Conservation (phyloP, 2,329 filamentous ascomycete genomes). For the Colletotrichum liaoningense region DNA sequence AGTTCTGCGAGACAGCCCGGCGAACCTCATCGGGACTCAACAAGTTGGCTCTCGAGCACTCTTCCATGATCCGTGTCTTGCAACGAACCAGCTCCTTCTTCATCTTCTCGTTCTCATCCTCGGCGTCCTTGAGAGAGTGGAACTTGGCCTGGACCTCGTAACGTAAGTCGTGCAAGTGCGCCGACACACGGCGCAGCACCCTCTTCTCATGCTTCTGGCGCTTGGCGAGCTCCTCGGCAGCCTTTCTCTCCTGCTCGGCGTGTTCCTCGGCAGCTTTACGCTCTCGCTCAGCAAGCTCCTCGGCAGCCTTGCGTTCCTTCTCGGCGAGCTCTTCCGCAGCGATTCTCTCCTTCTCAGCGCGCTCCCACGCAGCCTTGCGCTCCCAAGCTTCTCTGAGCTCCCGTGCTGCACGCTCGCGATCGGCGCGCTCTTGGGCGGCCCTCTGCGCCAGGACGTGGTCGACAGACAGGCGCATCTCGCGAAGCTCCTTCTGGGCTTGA, state of each 20-base stretch:
- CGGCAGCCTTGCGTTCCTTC: conserved; percentile 1
- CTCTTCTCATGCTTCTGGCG: conserved; percentile 36
- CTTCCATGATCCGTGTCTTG: conserved; percentile 21
- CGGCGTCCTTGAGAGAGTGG: conserved; percentile 33
- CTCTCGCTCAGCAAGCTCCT: neutral
- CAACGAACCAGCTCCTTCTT: conserved; percentile 21
- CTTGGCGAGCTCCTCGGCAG: conserved; percentile 15
- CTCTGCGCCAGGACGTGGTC: conserved; percentile 35
- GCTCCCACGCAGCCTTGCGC: too few relatives aligned
- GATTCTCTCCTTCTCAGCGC: neutral
- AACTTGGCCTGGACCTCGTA: conserved; percentile 35
- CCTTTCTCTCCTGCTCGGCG: neutral
- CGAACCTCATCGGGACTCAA: conserved; percentile 29
- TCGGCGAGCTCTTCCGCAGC: conserved; percentile 13
- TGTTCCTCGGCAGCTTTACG: too few relatives aligned
- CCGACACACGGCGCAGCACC: conserved; percentile 42
- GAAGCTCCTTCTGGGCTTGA: conserved; percentile 19
- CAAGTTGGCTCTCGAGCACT: conserved; percentile 31
- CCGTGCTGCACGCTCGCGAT: neutral
- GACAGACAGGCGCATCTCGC: conserved; percentile 29
- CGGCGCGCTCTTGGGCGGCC: conserved; percentile 15
- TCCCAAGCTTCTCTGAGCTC: too few relatives aligned
- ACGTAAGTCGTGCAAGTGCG: conserved; percentile 40
- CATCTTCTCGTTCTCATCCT: conserved; percentile 26
- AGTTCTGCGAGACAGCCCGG: conserved; percentile 32